Conservation (phyloP, 768 basidiomycete genomes). For the Mycena alexandri region DNA sequence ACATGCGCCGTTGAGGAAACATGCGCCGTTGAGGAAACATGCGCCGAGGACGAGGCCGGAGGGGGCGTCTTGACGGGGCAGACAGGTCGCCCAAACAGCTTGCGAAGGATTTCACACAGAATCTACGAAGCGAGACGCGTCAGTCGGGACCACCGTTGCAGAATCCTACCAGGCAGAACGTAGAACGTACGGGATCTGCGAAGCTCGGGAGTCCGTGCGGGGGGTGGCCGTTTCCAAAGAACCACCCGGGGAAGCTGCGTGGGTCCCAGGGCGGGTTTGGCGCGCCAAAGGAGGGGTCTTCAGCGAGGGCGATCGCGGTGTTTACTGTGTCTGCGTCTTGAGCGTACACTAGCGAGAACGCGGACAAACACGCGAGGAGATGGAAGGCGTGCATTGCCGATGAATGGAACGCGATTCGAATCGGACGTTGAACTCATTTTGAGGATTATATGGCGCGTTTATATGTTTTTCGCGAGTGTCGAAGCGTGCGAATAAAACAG, state of each 20-base stretch:
- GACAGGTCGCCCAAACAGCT: not conserved
- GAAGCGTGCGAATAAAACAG: too few species aligned
- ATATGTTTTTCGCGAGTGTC: not conserved
- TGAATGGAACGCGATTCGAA: too few species aligned
- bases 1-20: not conserved
- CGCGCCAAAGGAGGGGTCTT: slow-evolving; percentile 2
- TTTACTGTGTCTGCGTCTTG: not conserved
- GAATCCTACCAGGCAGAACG: too few species aligned
- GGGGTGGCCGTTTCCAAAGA: not conserved
- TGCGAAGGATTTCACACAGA: slow-evolving; percentile 13
- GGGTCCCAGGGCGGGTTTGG: slow-evolving; percentile 13
- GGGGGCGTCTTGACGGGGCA: not conserved
- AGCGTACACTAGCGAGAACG: slow-evolving; percentile 4
- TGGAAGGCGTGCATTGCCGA: not conserved
- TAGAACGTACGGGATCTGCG: not conserved
- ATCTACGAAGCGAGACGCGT: not conserved
- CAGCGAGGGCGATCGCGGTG: not conserved
- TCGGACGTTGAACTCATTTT: not conserved
- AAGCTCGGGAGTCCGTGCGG: slow-evolving; percentile 4
- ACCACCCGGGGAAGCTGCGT: not conserved
- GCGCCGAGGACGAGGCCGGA: not conserved
- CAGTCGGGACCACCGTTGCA: too few species aligned
- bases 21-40: not conserved
- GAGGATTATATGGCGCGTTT: not conserved
- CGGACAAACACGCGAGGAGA: not conserved